phyloP scores from a whole-genome alignment of 805 yeast genomes.

The Candida palmyrensis region DNA sequence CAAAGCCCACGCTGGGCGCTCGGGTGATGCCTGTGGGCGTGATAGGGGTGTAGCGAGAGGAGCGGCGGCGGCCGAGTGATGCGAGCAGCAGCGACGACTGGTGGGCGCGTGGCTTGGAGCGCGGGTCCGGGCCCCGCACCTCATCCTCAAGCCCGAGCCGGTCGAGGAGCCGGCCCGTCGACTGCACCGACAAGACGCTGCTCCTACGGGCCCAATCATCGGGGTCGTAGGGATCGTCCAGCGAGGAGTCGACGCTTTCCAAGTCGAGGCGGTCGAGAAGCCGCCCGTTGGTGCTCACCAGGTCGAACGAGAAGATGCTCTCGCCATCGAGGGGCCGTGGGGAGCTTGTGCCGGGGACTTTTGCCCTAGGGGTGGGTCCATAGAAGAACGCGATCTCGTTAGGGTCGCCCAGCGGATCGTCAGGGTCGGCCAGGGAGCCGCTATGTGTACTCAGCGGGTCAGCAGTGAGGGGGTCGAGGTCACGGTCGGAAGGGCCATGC shows the following conservation, averaged over 20 bases:
- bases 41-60: neutral
- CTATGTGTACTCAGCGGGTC: too few relatives aligned
- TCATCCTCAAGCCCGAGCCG: conserved; percentile 20
- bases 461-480: too few relatives aligned
- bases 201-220: conserved; percentile 11
- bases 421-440: too few relatives aligned
- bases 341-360: too few relatives aligned
- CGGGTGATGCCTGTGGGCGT: conserved; percentile 2
- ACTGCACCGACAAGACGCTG: conserved; percentile 19
- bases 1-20: conserved; percentile 1
- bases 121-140: neutral
- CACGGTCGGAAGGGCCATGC: too few relatives aligned
- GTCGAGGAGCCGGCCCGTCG: conserved; percentile 28
- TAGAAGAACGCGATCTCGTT: too few relatives aligned
- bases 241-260: too few relatives aligned
- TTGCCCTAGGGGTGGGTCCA: too few relatives aligned
- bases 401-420: too few relatives aligned
- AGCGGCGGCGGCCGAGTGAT: neutral
- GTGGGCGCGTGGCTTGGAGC: neutral
- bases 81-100: conserved; percentile 1
- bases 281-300: conserved; percentile 39
- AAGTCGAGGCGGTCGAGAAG: conserved; percentile 33
- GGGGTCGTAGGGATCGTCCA: conserved; percentile 15
- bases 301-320: conserved; percentile 40
- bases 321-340: conserved; percentile 22